A percentile compares a stretch with the other conserved stretches of the same genome.
phyloP scores from a whole-genome alignment of 805 yeast species.

The Wilhelminamyces savonicus region DNA sequence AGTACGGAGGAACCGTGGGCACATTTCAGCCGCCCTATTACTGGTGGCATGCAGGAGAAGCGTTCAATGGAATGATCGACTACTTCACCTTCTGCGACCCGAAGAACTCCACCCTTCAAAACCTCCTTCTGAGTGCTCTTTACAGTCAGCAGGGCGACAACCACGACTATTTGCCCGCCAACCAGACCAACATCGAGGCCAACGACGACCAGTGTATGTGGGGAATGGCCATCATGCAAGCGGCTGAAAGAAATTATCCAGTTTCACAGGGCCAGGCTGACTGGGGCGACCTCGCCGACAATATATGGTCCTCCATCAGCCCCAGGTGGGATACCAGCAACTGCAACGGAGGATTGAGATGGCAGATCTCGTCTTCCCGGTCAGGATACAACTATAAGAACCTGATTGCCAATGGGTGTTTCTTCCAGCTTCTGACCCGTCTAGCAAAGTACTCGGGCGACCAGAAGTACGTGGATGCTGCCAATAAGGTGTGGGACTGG shows the following conservation, averaged over 20 bases:
- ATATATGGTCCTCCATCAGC: too few species aligned
- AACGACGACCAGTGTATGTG: conserved; percentile 49
- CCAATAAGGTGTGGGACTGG: not conserved
- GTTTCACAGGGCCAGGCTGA: too few species aligned
- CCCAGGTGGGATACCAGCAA: too few species aligned
- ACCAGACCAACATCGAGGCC: conserved; percentile 42
- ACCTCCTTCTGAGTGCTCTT: conserved; percentile 31
- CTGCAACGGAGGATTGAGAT: not conserved
- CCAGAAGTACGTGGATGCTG: not conserved
- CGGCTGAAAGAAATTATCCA: conserved; percentile 37
- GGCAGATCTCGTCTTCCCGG: not conserved
- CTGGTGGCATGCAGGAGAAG: conserved; percentile 52
- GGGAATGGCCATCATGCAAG: conserved; percentile 42
- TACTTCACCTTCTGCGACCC: conserved; percentile 33
- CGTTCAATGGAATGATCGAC: conserved; percentile 41
- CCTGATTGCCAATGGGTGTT: not conserved
- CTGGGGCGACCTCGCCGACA: too few species aligned
- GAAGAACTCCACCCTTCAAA: conserved; percentile 23
- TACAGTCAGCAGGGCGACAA: conserved; percentile 37
- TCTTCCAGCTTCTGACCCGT: not conserved
- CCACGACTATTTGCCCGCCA: conserved; percentile 38
- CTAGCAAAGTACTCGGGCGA: not conserved
- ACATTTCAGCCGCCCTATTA: conserved; percentile 41
- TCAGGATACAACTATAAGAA: not conserved
- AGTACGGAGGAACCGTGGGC: conserved; percentile 41